Percentiles rank a stretch among this genome's conserved stretches.
Conservation (phyloP, 495 filamentous ascomycete species). For the Aspergillus haitiensis region DNA sequence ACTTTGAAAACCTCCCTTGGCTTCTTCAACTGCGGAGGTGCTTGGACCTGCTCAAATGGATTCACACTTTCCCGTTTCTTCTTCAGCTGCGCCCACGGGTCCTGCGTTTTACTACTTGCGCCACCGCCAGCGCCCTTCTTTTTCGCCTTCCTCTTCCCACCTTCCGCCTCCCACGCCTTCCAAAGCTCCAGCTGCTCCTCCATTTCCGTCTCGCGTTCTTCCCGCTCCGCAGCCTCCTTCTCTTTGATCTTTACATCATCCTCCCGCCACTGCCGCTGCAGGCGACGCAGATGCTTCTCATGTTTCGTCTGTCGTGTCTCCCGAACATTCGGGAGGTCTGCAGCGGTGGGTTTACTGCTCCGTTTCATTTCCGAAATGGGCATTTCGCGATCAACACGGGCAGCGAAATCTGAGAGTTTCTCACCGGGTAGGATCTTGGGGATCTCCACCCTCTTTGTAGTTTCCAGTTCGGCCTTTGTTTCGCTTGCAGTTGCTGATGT, state of each 20-base stretch:
- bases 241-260: constrained; percentile 65
- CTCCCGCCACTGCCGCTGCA: constrained; percentile 80
- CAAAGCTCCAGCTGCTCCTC: constrained; percentile 51
- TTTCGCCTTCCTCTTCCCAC: constrained; percentile 54
- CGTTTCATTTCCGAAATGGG: constrained; percentile 66
- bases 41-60: constrained; percentile 77
- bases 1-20: constrained; percentile 71
- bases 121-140: constrained; percentile 51
- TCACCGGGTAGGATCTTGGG: constrained; percentile 82
- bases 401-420: constrained; percentile 74
- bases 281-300: constrained; percentile 75
- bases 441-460: neutral
- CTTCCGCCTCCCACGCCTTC: constrained; percentile 51
- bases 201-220: constrained; percentile 55
- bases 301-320: constrained; percentile 70
- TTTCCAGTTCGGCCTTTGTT: constrained; percentile 8
- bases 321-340: constrained; percentile 42
- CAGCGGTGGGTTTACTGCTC: constrained; percentile 25
- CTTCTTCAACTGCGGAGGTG: constrained; percentile 72
- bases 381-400: constrained; percentile 82
- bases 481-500: constrained; percentile 20
- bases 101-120: constrained; percentile 55
- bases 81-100: constrained; percentile 78
- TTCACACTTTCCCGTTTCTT: constrained; percentile 43
- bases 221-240: constrained; percentile 64